phyloP scores from a whole-genome alignment of 768 basidiomycete species.

The Amanita fuliginea region DNA sequence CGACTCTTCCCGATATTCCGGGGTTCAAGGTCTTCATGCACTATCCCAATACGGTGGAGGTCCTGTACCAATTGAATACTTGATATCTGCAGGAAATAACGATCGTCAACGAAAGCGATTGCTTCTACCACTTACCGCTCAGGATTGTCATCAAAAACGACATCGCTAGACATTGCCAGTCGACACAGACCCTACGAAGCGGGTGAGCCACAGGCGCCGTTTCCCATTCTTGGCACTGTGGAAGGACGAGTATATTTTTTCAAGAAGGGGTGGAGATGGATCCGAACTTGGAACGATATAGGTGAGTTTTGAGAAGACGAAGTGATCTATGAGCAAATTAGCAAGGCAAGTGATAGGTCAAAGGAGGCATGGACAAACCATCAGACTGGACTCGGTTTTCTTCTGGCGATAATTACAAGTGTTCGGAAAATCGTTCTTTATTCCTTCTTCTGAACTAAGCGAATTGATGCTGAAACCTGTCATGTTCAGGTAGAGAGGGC shows the following conservation, averaged over 20 bases:
- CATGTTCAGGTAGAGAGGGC: slow-evolving; percentile 11
- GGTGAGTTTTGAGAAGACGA: slow-evolving; percentile 10
- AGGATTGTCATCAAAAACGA: slow-evolving; percentile 11
- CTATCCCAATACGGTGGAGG: slow-evolving; percentile 12
- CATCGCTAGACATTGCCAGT: slow-evolving; percentile 14
- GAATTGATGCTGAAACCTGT: slow-evolving; percentile 9
- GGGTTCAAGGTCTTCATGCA: slow-evolving; percentile 13
- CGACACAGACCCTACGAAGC: slow-evolving; percentile 11
- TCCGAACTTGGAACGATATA: slow-evolving; percentile 9
- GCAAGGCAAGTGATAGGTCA: slow-evolving; percentile 4
- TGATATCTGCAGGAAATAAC: slow-evolving; percentile 12
- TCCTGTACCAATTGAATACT: slow-evolving; percentile 12
- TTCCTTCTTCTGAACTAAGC: slow-evolving; percentile 7
- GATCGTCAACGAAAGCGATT: slow-evolving; percentile 9
- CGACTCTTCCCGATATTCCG: slow-evolving; percentile 10
- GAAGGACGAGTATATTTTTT: slow-evolving; percentile 12
- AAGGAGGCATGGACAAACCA: slow-evolving; percentile 7
- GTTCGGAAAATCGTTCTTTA: slow-evolving; percentile 1
- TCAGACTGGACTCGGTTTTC: slow-evolving; percentile 4
- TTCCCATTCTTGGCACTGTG: slow-evolving; percentile 9
- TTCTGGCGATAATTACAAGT: slow-evolving; percentile 7
- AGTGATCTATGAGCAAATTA: slow-evolving; percentile 8
- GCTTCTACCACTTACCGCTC: slow-evolving; percentile 11
- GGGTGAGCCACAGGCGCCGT: slow-evolving; percentile 13
- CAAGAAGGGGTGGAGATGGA: slow-evolving; percentile 7